Conservation (phyloP, 495 filamentous ascomycete genomes). For the Clavariopsis aquatica region DNA sequence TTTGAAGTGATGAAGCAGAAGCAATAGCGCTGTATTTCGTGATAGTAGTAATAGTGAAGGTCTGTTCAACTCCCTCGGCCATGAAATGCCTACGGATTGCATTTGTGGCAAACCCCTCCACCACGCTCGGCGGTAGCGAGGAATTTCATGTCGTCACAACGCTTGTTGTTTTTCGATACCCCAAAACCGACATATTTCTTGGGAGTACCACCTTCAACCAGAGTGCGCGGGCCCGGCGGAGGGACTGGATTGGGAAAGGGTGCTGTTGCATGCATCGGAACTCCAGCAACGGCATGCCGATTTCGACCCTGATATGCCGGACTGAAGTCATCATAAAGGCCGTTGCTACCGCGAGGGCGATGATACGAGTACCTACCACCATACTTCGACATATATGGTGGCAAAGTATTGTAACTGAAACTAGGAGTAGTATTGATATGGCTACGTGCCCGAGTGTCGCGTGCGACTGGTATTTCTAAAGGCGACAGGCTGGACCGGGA, state of each 20-base stretch:
- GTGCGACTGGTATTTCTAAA: neutral
- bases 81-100: neutral
- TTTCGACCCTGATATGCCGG: constrained; percentile 5
- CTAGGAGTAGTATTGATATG: neutral
- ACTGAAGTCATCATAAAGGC: constrained; percentile 6
- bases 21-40: too few relatives aligned
- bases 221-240: neutral
- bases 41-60: too few relatives aligned
- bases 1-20: neutral
- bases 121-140: neutral
- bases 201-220: neutral
- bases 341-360: constrained; percentile 8
- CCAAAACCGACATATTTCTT: constrained; percentile 3
- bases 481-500: neutral
- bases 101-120: neutral
- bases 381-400: neutral
- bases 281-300: constrained; percentile 8
- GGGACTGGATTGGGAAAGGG: constrained; percentile 26
- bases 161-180: neutral
- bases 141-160: neutral
- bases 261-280: constrained; percentile 15
- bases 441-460: neutral
- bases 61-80: too few relatives aligned
- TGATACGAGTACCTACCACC: neutral
- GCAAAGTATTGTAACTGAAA: neutral